These are phyloP conservation scores for Galeopsis tetrahit DNA, from an alignment of 257 asterid genomes.

Conservation along the genomic window DNA sequence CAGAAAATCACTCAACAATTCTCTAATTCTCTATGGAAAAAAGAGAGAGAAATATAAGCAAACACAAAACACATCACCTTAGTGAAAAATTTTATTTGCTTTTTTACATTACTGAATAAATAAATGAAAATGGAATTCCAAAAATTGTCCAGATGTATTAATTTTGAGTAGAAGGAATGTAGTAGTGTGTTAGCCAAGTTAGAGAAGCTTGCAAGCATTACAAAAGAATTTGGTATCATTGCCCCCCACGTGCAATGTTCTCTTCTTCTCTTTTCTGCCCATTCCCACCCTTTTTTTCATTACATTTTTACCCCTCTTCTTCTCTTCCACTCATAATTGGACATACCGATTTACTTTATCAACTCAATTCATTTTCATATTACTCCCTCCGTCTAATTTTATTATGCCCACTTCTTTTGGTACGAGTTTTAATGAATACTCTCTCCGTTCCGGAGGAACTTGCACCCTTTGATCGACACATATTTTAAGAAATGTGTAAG, in stretches of 20 bases:
- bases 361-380: background rate
- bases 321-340: background rate
- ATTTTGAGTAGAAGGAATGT: conserved; percentile 23
- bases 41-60: background rate
- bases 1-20: background rate
- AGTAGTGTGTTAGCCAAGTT: conserved; percentile 32
- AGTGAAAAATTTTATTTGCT: background rate
- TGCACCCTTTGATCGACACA: too few relatives aligned
- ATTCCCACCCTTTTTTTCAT: conserved; percentile 3
- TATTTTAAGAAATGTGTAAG: too few relatives aligned
- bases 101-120: background rate
- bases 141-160: background rate
- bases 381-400: too few relatives aligned
- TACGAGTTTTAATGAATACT: too few relatives aligned
- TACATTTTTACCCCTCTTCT: background rate
- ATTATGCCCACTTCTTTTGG: too few relatives aligned
- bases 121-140: background rate
- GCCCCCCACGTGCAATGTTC: conserved; percentile 40
- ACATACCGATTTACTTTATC: background rate
- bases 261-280: conserved; percentile 24
- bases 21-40: too few relatives aligned
- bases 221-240: conserved; percentile 36
- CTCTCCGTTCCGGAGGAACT: too few relatives aligned
- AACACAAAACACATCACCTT: background rate
- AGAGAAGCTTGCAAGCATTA: conserved; percentile 36